Evolutionary conservation across 2,329 filamentous ascomycete genomes (phyloP), one percentile per base, ranked within the genome.

Genomic region (Nemania sp.): DNA sequence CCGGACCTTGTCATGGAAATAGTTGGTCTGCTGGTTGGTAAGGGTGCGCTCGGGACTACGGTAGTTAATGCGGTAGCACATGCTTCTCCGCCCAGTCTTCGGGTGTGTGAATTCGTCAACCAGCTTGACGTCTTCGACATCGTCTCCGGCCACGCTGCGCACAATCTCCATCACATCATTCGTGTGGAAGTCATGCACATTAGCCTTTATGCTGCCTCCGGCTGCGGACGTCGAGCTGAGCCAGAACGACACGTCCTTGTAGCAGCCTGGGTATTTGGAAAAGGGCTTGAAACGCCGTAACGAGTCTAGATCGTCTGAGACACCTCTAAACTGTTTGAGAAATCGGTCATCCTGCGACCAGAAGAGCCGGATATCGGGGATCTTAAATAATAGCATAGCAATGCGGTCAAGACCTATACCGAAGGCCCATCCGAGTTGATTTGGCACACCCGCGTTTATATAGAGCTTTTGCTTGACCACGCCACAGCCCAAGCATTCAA

Each of bases 111-210:
- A 99, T 78, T 93, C 88, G 80, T 98, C 96, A 60, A 93, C 89
- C 29, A 97, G 84, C 69, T 84, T 85, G 58, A 98, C 95, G 79
- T 97, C 93, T 81, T 99, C 96, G 41, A 96, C 93, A 24, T 90
- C 81, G 78, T 97, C 92, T 58, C 94, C 94, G 10, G 89, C 93
- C 54, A 95, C 86, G 73, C 90, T 90, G 72, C 96, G 90, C 20
- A 98, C 92, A 64, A 98, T 87, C 81, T 98, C 96, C 95, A 98
- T 98, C 59, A 98, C 85, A 80, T 99, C 96, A 81, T 98, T 98
- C 79, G 97, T 94, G 79, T 98, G 95, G 77, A 97, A 93, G 73
- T 83, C 81, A 29, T 80, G 77, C 66, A 73, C 79, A 74, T 79
- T 83, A 66, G 75, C 80, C 51, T 72, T 77, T 4, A 72, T 76